Conservation (phyloP, 176 grass and related monocot genomes). For the Avena insularis region DNA sequence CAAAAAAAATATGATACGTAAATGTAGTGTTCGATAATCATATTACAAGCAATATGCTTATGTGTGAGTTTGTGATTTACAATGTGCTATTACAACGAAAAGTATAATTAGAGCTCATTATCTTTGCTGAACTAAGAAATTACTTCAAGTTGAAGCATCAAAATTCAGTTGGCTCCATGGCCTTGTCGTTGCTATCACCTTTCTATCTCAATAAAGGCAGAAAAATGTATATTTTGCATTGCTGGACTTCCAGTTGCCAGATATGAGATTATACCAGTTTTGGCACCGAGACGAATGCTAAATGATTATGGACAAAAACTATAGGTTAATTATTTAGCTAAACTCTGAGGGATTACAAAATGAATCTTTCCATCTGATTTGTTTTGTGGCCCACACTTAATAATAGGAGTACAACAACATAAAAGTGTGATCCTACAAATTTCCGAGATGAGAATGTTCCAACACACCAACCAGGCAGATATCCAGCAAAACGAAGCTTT, state of each 20-base stretch:
- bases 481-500: slow-evolving; percentile 10
- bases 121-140: not conserved
- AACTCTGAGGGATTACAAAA: not conserved
- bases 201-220: not conserved
- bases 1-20: not conserved
- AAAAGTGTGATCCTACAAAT: not conserved
- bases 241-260: not conserved
- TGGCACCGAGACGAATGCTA: not conserved
- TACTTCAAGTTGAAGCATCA: slow-evolving; percentile 10
- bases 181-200: not conserved
- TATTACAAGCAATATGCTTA: not conserved
- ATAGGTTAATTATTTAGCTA: not conserved
- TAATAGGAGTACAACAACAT: not conserved
- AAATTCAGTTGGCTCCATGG: not conserved
- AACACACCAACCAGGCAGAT: not conserved
- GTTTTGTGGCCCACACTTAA: not conserved
- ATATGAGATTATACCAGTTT: not conserved
- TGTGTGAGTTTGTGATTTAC: slow-evolving; percentile 26
- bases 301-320: not conserved
- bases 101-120: not conserved
- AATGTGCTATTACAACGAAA: slow-evolving; percentile 5
- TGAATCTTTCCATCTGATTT: not conserved
- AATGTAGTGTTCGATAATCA: slow-evolving; percentile 29
- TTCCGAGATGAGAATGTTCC: not conserved
- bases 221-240: not conserved